Evolutionary conservation across 495 filamentous ascomycete genomes (phyloP), one percentile per base, ranked within the genome.

Genomic region (Daldinia decipiens): DNA sequence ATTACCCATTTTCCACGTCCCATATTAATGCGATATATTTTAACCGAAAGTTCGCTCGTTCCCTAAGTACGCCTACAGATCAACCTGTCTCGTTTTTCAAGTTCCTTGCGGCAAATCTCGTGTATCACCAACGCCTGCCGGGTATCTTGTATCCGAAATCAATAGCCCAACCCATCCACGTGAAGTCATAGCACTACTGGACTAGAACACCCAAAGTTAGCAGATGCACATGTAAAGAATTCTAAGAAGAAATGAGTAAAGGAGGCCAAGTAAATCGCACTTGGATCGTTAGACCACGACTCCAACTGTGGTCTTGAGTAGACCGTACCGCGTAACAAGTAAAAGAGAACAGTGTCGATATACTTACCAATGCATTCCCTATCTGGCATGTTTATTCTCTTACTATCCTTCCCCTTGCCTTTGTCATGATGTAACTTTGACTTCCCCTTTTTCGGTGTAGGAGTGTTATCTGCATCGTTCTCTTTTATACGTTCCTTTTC

Each of bases 351-450:
- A 12, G 24, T 21, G 7, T 4, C 24, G 9, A 31, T 68, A 40
- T 55, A 68, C 70, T 65, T n/a, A 73, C 70, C 77, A 31, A 80
- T 69, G 80, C 93, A 96, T 75, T 95, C 92, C 53, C 92, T 82
- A 59, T 96, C 93, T 7, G 88, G 87, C 52, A 81, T 71, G 12
- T 79, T 73, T 11, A 59, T 67, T 24, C 74, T 73, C 59, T 80
- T 82, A 56, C 80, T 83, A 17, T 72, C 72, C 67, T 80, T 82
- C 13, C 58, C 68, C 51, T 82, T 84, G 12, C 76, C 76, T 62
- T 80, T 82, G 39, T 79, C 79, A 11, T 77, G 74, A 32, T 76
- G 74, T 55, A 70, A 77, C 65, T 83, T 86, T 15, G 80, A 82
- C 64, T 84, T 82, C 40, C 76, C 78, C 68, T 81, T 76, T 79